Evolutionary conservation across 2,329 filamentous ascomycete species (phyloP), one percentile per base, ranked within the genome.

Genomic region (Cercospora brassicicola): DNA sequence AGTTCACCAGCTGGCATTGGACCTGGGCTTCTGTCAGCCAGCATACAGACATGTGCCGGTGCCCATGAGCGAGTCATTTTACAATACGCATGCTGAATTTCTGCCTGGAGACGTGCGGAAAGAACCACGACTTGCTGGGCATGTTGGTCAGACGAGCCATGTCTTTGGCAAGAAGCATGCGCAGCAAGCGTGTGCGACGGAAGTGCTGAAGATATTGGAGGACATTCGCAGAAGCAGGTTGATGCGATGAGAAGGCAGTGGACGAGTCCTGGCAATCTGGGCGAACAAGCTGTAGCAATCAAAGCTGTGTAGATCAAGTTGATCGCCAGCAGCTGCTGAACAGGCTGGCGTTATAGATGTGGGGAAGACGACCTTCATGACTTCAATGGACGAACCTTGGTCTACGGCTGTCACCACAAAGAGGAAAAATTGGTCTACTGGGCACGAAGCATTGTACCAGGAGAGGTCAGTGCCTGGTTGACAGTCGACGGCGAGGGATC

Each of bases 101-200:
- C 28, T 20, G 6, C 56, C 65, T 2, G 28, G 62, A 23, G 76
- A 77, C 26, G 68, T 66, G 7, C 20, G 59, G 0, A 60, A 62
- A 4, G 73, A 76, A 57, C 73, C 76, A 1, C 70, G 72, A 8
- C 73, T 81, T 3, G 71, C 73, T 2, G 78, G 78, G 0, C 76
- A 78, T 2, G 72, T 85, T 18, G 84, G 82, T 26, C 74, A 80
- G 64, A 80, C 83, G 2, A 68, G 75, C 0, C 76, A 81, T 64
- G 75, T 85, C 0, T 82, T 76, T 68, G 84, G 84, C 2, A 82
- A 81, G 78, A 84, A 84, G 75, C 82, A 78, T 59, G 83, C 83
- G 0, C 84, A 82, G 73, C 82, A 85, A 67, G 79, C 80, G 68
- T 81, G 83, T 74, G 84, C 84, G n/a, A 74, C 77, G 66, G 64